These are phyloP conservation scores for Didymellaceae sp. DNA, from an alignment of 2,329 filamentous ascomycete genomes.

Conservation along the genomic window DNA sequence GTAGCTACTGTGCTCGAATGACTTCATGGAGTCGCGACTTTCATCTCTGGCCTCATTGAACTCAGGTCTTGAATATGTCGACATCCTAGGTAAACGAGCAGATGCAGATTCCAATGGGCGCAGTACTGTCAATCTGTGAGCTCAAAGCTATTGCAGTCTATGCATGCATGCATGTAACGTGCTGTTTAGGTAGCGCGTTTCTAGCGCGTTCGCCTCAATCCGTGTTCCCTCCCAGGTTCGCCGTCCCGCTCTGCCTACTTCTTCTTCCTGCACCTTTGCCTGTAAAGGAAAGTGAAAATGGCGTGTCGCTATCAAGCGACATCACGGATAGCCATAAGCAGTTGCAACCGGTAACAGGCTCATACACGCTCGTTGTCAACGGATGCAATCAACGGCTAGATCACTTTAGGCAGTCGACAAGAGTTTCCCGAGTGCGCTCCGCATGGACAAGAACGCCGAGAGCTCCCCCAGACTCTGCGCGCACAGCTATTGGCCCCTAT, in stretches of 20 bases:
- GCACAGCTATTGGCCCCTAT: constrained; percentile 2
- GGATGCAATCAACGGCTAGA: not conserved
- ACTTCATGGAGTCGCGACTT: too few species aligned
- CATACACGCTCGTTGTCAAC: not conserved
- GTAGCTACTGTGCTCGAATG: too few species aligned
- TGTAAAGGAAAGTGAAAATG: not conserved
- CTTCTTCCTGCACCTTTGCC: not conserved
- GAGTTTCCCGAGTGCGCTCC: constrained; percentile 2
- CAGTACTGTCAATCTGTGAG: not conserved
- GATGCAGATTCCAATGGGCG: not conserved
- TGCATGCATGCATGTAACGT: not conserved
- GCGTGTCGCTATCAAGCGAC: not conserved
- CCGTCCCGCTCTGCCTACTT: not conserved
- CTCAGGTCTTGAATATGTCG: too few species aligned
- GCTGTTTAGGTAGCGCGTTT: not conserved
- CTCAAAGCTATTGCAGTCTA: not conserved
- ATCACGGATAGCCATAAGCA: not conserved
- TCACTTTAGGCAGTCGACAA: constrained; percentile 16
- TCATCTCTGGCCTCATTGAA: too few species aligned
- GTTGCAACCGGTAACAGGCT: not conserved
- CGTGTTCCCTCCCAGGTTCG: not conserved
- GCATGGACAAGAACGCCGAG: constrained; percentile 18
- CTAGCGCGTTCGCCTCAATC: not conserved
- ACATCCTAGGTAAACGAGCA: not conserved
- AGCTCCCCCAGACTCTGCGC: not conserved